Conservation (phyloP, 164 flowering plant genomes). For the Taxillus chinensis region DNA sequence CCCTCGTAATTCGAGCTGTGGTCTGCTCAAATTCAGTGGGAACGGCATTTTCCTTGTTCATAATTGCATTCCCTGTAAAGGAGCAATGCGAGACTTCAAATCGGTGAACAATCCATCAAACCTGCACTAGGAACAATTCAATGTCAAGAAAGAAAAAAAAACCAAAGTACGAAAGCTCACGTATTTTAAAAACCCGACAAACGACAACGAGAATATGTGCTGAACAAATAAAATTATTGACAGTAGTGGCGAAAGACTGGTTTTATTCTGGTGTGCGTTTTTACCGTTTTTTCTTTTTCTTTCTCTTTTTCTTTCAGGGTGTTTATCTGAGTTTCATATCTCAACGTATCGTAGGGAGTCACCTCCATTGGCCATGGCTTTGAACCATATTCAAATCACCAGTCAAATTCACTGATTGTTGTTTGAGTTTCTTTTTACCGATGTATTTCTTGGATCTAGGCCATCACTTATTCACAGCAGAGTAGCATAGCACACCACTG, state of each 20-base stretch:
- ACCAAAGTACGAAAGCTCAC: neutral
- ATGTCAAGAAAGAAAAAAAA: no score
- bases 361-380: no score
- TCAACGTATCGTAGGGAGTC: no score
- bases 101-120: conserved; percentile 9
- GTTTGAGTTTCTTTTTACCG: no score
- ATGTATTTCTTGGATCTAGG: no score
- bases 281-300: no score
- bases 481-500: no score
- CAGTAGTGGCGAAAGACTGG: neutral
- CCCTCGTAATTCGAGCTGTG: conserved; percentile 20
- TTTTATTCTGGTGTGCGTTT: neutral
- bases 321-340: no score
- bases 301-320: no score
- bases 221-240: neutral
- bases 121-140: conserved; percentile 11
- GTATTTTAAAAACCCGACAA: neutral
- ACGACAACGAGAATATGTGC: neutral
- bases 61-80: conserved; percentile 13
- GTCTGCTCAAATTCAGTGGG: conserved; percentile 13
- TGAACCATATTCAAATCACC: no score
- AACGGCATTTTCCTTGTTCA: conserved; percentile 20
- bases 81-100: conserved; percentile 6
- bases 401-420: no score
- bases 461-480: no score